These are phyloP conservation scores for Pseudoturritis turrita DNA, from an alignment of 345 rosid species.

Conservation along the genomic window DNA sequence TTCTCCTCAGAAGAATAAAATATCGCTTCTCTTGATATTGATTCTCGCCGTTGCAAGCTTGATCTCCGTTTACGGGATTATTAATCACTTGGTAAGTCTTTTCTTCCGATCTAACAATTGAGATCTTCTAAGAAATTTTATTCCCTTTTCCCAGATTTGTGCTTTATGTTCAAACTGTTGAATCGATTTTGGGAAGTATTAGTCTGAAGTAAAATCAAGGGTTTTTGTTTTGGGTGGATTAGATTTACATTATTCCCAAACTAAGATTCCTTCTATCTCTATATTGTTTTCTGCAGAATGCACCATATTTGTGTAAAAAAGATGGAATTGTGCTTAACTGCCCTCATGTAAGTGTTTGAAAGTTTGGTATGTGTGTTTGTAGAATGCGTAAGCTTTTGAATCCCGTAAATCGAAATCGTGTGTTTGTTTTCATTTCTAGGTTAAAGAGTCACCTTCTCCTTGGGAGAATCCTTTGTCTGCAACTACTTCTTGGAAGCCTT, in stretches of 20 bases:
- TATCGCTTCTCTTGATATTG: constrained; percentile 48
- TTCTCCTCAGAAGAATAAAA: constrained; percentile 54
- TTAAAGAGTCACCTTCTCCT: constrained; percentile 86
- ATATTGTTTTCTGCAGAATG: constrained; percentile 41
- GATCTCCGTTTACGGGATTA: constrained; percentile 66
- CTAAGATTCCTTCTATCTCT: not conserved
- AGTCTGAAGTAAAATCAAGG: not conserved
- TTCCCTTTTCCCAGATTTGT: not conserved
- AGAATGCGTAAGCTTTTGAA: constrained; percentile 12
- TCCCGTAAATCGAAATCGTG: not conserved
- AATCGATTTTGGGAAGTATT: not conserved
- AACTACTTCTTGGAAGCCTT: constrained; percentile 99
- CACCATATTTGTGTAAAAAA: constrained; percentile 88
- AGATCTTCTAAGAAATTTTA: not conserved
- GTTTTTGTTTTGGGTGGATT: not conserved
- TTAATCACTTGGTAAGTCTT: constrained; percentile 59
- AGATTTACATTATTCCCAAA: not conserved
- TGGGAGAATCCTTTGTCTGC: constrained; percentile 97
- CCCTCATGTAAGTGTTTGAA: constrained; percentile 63
- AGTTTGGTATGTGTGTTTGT: constrained; percentile 9
- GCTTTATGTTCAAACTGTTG: not conserved
- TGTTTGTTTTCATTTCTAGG: constrained; percentile 41
- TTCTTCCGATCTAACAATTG: constrained; percentile 15
- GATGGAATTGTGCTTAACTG: constrained; percentile 96
- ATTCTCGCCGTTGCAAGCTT: constrained; percentile 49